Percentiles rank a stretch among this genome's conserved stretches.
Conservation (phyloP, 208 protist genomes). For the Trypanosoma lewisi region DNA sequence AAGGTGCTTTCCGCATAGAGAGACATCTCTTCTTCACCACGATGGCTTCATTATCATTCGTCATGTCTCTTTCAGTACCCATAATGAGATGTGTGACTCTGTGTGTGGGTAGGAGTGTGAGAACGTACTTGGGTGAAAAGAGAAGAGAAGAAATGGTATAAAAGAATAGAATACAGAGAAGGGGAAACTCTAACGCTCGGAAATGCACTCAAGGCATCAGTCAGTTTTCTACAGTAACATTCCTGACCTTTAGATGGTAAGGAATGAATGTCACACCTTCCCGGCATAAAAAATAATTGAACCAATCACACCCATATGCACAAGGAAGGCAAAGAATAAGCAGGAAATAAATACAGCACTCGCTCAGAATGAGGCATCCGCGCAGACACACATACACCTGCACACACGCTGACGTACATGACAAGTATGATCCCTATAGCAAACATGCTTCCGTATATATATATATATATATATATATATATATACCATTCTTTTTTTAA, state of each 20-base stretch:
- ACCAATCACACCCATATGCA: not conserved
- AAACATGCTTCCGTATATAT: too few relatives aligned
- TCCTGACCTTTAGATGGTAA: not conserved
- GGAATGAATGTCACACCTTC: too few relatives aligned
- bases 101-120: not conserved
- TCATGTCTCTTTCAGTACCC: too few relatives aligned
- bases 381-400: too few relatives aligned
- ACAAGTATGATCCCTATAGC: too few relatives aligned
- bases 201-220: not conserved
- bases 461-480: too few relatives aligned
- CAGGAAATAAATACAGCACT: not conserved
- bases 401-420: too few relatives aligned
- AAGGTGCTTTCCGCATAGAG: not conserved
- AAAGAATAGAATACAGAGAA: not conserved
- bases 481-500: too few relatives aligned
- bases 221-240: not conserved
- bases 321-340: not conserved
- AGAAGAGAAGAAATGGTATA: slow-evolving; percentile 9
- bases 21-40: not conserved
- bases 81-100: too few relatives aligned
- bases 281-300: not conserved
- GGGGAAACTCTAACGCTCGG: not conserved
- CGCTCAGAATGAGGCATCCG: not conserved
- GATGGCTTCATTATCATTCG: not conserved
- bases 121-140: not conserved